Evolutionary conservation across 768 basidiomycete species (phyloP), one percentile per base, ranked within the genome.

Genomic region (Hypsizygus marmoreus): DNA sequence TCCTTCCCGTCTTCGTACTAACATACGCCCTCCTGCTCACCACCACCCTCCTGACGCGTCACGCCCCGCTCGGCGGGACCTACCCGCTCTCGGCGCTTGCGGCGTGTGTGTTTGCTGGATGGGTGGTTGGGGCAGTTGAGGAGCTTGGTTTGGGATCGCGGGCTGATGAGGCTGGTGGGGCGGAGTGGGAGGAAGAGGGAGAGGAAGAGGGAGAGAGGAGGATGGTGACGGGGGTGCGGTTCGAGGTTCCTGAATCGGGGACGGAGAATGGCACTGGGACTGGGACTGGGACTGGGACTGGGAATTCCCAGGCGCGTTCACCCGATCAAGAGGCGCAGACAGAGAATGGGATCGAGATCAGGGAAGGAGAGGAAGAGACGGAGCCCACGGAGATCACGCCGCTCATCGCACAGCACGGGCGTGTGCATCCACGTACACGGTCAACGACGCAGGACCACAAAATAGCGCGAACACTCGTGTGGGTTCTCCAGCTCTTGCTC

Each of bases 1-100:
- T 80, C 13, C 53, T 79, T 14, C 80, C 85, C 49, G 59, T 71
- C 5, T 82, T 84, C 46, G 53, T 73, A 19, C 62, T 86, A 33
- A 75, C 79, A 5, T 88, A 82, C 79, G 51, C 81, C 2, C 74
- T 86, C 8, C 59, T 85, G 4, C 43, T 71, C 6, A 69, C 75
- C 7, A 84, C 82, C 1, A 57, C 76, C 24, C 53, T 68, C 12
- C 58, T 81, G 24, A 68, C 67, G 9, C n/a, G n/a, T n/a, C n/a
- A n/a, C n/a, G 50, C 62, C 4, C 57, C 71, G 4, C 52, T 86
- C 9, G 82, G 80, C 0, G 77, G 81, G 0, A 58, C 77, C 13
- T 88, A 87, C 61, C 70, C 78, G 40, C 49, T 84, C 28, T 80
- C 76, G 1, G 70, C 70, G 8, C 81, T 81, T 73, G 74, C 86